Evolutionary conservation across 2,329 filamentous ascomycete species (phyloP).

Genomic region (Arthrinium puccinioides): DNA sequence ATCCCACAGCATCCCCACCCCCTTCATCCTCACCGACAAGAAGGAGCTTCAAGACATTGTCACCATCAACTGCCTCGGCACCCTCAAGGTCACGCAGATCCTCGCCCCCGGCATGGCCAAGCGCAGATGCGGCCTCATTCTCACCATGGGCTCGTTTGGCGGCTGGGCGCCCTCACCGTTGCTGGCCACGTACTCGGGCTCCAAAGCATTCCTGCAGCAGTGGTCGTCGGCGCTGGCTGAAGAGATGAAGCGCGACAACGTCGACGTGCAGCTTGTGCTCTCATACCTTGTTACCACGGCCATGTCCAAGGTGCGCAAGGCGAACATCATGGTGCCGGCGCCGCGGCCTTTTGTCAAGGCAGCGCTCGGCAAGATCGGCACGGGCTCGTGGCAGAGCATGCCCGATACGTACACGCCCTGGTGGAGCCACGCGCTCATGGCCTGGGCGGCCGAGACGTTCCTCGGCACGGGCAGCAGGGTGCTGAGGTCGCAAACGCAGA

Average conservation of each 20-base stretch:
- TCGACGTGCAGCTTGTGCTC: conserved; percentile 86
- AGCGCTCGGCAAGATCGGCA: conserved; percentile 73
- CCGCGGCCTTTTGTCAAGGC: conserved; percentile 76
- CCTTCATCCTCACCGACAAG: conserved; percentile 72
- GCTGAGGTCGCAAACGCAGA: conserved; percentile 43
- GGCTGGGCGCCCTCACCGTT: conserved; percentile 88
- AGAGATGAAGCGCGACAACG: conserved; percentile 72
- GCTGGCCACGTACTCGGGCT: conserved; percentile 92
- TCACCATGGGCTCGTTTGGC: conserved; percentile 96
- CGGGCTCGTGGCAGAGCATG: conserved; percentile 69
- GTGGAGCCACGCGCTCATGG: conserved; percentile 86
- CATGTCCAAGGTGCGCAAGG: conserved; percentile 90
- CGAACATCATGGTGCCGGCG: conserved; percentile 71
- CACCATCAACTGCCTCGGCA: conserved; percentile 90
- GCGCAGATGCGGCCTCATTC: conserved; percentile 78
- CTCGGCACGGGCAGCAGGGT: conserved; percentile 41
- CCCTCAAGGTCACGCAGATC: conserved; percentile 78
- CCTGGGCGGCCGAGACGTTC: conserved; percentile 66
- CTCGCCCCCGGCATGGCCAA: conserved; percentile 78
- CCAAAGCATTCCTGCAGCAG: conserved; percentile 95
- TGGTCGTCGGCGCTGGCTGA: conserved; percentile 84
- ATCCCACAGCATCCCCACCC: conserved; percentile 86
- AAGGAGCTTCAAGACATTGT: conserved; percentile 85
- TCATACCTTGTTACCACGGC: conserved; percentile 91
- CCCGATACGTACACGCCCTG: conserved; percentile 84